phyloP scores from a whole-genome alignment of 2,329 filamentous ascomycete species.

The Epichloe festucae region DNA sequence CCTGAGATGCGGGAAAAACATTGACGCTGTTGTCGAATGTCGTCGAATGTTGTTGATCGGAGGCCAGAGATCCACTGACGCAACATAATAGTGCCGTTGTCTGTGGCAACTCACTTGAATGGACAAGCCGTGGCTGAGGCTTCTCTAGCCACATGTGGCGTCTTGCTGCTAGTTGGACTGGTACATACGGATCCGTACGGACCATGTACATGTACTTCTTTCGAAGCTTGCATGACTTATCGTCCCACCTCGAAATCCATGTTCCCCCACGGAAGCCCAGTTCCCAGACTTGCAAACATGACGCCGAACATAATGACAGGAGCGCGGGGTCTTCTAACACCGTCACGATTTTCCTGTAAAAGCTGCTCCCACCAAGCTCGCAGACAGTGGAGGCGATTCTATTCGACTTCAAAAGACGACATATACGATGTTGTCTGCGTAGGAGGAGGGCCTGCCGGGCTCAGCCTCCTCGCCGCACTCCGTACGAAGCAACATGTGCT shows the following conservation, averaged over 20 bases:
- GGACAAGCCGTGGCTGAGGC: background rate
- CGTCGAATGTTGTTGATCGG: slow-evolving; percentile 6
- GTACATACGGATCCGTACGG: too few species aligned
- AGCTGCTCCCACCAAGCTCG: slow-evolving; percentile 31
- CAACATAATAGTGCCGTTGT: slow-evolving; percentile 23
- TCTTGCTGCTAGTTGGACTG: background rate
- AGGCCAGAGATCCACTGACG: slow-evolving; percentile 17
- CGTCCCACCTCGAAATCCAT: background rate
- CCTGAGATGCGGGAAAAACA: background rate
- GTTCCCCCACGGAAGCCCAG: background rate
- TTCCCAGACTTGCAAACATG: background rate
- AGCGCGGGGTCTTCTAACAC: slow-evolving; percentile 13
- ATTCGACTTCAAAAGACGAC: slow-evolving; percentile 41
- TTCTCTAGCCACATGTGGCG: slow-evolving; percentile 4
- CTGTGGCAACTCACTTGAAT: slow-evolving; percentile 24
- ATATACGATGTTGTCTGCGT: slow-evolving; percentile 91
- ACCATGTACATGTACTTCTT: too few species aligned
- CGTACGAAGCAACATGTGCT: slow-evolving; percentile 32
- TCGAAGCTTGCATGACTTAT: background rate
- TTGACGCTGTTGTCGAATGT: background rate
- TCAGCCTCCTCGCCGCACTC: slow-evolving; percentile 68
- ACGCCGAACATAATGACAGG: slow-evolving; percentile 13
- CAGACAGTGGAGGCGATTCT: slow-evolving; percentile 25
- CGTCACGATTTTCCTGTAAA: slow-evolving; percentile 29
- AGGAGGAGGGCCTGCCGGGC: slow-evolving; percentile 76